Evolutionary conservation across 1,284 basidiomycete species (phyloP).

Genomic region (Ustilago esculenta): DNA sequence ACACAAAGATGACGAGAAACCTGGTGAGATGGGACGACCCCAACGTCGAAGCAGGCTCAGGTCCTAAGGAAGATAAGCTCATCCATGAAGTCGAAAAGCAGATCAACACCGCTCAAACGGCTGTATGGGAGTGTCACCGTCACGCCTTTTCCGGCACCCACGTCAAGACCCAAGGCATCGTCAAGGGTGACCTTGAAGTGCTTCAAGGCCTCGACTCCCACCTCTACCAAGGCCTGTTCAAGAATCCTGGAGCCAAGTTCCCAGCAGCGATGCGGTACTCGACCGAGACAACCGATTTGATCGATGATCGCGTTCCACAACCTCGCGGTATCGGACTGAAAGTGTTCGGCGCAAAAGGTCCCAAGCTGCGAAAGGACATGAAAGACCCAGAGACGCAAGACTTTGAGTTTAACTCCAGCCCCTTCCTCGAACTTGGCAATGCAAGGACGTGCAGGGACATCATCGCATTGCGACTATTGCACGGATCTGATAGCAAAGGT

Average conservation of each 20-base stretch:
- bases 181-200: constrained; percentile 53
- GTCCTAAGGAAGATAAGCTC: constrained; percentile 47
- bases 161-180: constrained; percentile 49
- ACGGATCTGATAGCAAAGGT: constrained; percentile 29
- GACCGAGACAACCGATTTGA: constrained; percentile 51
- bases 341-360: constrained; percentile 50
- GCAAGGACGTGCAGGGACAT: constrained; percentile 37
- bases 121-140: constrained; percentile 36
- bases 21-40: constrained; percentile 49
- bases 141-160: constrained; percentile 49
- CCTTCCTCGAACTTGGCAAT: constrained; percentile 41
- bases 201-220: constrained; percentile 49
- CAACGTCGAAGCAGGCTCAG: constrained; percentile 44
- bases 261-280: constrained; percentile 51
- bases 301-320: constrained; percentile 56
- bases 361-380: constrained; percentile 33
- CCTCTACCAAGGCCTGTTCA: constrained; percentile 57
- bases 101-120: constrained; percentile 48
- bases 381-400: constrained; percentile 58
- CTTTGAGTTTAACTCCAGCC: constrained; percentile 56
- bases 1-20: constrained; percentile 15
- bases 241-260: constrained; percentile 37
- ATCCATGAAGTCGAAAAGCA: constrained; percentile 53
- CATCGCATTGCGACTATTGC: constrained; percentile 44
- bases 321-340: constrained; percentile 60